These are phyloP conservation scores for Fusarium falciforme DNA, from an alignment of 2,329 filamentous ascomycete species.

Conservation along the genomic window DNA sequence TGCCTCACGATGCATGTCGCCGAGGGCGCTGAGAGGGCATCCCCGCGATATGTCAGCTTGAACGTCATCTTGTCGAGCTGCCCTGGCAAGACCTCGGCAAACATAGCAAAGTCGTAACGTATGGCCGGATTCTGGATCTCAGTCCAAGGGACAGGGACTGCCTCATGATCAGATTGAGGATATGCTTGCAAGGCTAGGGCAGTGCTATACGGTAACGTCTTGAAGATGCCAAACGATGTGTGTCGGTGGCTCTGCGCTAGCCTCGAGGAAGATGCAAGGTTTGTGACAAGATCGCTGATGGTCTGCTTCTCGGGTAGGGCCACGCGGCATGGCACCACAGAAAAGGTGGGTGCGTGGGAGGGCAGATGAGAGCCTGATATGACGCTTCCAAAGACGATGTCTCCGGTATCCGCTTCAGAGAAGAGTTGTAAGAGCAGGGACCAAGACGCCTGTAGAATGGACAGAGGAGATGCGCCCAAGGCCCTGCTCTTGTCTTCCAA, in stretches of 20 bases:
- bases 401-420: conserved; percentile 15
- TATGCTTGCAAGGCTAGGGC: conserved; percentile 22
- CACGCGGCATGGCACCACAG: conserved; percentile 18
- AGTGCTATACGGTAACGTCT: conserved; percentile 27
- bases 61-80: background rate
- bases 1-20: conserved; percentile 10
- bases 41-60: conserved; percentile 19
- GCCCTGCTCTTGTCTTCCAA: conserved; percentile 8
- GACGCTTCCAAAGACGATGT: conserved; percentile 10
- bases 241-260: conserved; percentile 4
- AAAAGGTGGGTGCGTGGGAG: conserved; percentile 17
- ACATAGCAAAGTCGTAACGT: conserved; percentile 28
- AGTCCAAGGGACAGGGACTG: background rate
- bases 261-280: conserved; percentile 1
- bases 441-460: conserved; percentile 12
- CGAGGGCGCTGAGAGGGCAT: conserved; percentile 6
- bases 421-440: conserved; percentile 9
- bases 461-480: conserved; percentile 8
- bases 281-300: background rate
- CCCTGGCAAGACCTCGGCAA: conserved; percentile 20
- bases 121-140: conserved; percentile 18
- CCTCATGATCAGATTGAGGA: background rate
- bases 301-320: conserved; percentile 1
- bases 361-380: conserved; percentile 3
- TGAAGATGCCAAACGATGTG: conserved; percentile 15